Base-by-base conservation (phyloP, 208 protist species). In the Leishmania lainsoni region DNA sequence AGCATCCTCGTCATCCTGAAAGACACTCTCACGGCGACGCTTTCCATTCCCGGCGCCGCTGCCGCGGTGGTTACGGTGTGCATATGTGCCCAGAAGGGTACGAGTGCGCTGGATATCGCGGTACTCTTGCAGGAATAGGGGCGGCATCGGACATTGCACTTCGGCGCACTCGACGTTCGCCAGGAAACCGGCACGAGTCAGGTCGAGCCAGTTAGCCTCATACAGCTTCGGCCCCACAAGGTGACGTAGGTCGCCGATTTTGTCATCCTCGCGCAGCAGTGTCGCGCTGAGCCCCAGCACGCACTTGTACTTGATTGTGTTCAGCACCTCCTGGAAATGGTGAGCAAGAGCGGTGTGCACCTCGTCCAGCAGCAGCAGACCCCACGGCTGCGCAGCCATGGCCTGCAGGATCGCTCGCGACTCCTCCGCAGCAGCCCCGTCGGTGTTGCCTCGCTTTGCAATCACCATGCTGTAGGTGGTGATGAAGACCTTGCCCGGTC, bases 391-490 rank as follows among this genome's bases (percentile, higher is more conserved):
- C n/a, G 84, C 81, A 54, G 78, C 72, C 49, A 97, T 83, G 68
- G 81, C 86, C 3, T 82, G 65, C 69, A 98, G 83, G 51, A 97
- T 95, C 71, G 97, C 89, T 63, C 93, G 81, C 32, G 91, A 92
- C 83, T 79, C 87, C 76, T 89, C 80, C 17, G 90, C 89, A 10
- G 84, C 76, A n/a, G 80, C 83, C 66, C 80, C 98, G 69, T 80
- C 76, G 22, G 76, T 20, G 75, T 56, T 17, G 56, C 93, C 87
- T 49, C 86, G 88, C 82, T 94, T 92, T 32, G 97, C 92, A 70
- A 94, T 90, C 79, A 99, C 87, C 99, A 99, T 99, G 69, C 85
- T 98, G 88, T 99, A 99, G 8, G 99, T 99, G n/a, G 99, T 99
- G 88, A 99, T 98, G 81, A 99, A 96, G 0, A 99, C 90, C 59